Evolutionary conservation across 2,329 filamentous ascomycete species (phyloP).

Genomic region (Hymenoscyphus linearis): DNA sequence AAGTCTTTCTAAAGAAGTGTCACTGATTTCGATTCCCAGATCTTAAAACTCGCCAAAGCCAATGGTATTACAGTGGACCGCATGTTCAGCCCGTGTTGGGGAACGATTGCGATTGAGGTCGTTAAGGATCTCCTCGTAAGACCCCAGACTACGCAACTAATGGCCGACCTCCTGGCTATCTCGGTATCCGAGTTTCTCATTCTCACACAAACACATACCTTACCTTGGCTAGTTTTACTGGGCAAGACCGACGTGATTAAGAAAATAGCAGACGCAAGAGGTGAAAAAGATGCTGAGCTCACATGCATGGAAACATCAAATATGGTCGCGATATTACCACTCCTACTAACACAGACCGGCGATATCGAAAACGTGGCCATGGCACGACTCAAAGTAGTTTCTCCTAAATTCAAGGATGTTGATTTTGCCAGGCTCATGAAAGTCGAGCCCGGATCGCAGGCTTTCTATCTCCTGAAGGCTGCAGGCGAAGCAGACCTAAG

Average conservation of each 20-base stretch:
- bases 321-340: slow-evolving; percentile 51
- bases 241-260: slow-evolving; percentile 73
- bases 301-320: slow-evolving; percentile 52
- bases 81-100: slow-evolving; percentile 85
- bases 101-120: slow-evolving; percentile 72
- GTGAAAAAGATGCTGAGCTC: slow-evolving; percentile 57
- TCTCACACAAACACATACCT: slow-evolving; percentile 70
- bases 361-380: slow-evolving; percentile 62
- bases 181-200: slow-evolving; percentile 69
- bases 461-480: slow-evolving; percentile 76
- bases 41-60: slow-evolving; percentile 66
- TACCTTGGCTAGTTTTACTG: slow-evolving; percentile 80
- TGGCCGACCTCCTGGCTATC: slow-evolving; percentile 77
- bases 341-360: slow-evolving; percentile 53
- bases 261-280: slow-evolving; percentile 72
- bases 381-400: slow-evolving; percentile 62
- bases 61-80: slow-evolving; percentile 57
- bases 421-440: slow-evolving; percentile 65
- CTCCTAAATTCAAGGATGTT: slow-evolving; percentile 61
- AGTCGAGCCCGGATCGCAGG: slow-evolving; percentile 68
- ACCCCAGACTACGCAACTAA: slow-evolving; percentile 74
- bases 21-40: slow-evolving; percentile 34
- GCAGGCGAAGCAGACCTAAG: slow-evolving; percentile 63
- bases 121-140: slow-evolving; percentile 75
- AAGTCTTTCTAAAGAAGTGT: not conserved